Evolutionary conservation across 2,329 filamentous ascomycete genomes (phyloP), one percentile per base, ranked within the genome.

Genomic region (Xylaria sp.): DNA sequence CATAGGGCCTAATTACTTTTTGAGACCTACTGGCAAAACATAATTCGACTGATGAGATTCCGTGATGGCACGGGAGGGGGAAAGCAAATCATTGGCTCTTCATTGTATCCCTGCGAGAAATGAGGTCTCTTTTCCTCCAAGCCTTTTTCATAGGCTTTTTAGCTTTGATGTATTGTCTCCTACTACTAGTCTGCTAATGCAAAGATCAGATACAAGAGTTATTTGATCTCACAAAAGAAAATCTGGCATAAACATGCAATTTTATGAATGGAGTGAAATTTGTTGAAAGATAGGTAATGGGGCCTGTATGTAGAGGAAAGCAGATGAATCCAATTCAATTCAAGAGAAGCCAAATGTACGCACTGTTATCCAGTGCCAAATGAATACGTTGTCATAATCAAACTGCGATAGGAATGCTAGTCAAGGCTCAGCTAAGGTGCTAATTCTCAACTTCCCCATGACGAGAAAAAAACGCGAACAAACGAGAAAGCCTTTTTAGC

Each of bases 121-220:
- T 61, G 66, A 71, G 69, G 68, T 70, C 69, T 72, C 66, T 69
- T 72, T 72, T 61, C 64, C 67, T 21, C 21, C 63, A 63, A 68
- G 65, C 61, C 63, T 63, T 49, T 53, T 69, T 65, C 60, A 67
- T 70, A 71, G 69, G 67, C 66, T 68, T 70, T 71, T 75, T 67
- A 64, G 69, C 56, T 68, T 70, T 71, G 68, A 72, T 63, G 77
- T 79, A 51, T 76, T 55, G 77, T 78, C 78, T 75, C 70, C 72
- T 81, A 83, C 78, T 82, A 81, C 75, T 86, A 85, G 78, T 85
- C 80, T 78, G 80, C 80, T 87, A 86, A 87, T 87, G 82, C 83
- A 84, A 80, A 85, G 84, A 85, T 84, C 80, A 81, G 78, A 79
- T 79, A 78, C 77, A 78, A 77, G 42, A 63, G 43, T 49, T 60